Evolutionary conservation across 2,329 filamentous ascomycete genomes (phyloP).

Genomic region (Colletotrichum spaethianum): DNA sequence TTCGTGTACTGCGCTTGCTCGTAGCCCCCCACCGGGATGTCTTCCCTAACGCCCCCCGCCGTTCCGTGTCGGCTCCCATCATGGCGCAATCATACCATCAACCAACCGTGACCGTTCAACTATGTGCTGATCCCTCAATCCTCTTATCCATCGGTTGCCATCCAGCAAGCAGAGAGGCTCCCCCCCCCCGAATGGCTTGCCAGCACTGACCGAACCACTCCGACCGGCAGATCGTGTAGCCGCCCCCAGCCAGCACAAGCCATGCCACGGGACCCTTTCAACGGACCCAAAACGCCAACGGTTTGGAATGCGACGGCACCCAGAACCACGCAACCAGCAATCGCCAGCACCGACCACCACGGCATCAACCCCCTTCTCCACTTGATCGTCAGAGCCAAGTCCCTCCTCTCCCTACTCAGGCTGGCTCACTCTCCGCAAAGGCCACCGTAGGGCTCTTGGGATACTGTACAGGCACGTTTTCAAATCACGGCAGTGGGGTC

Average conservation of each 20-base stretch:
- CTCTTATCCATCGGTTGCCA: too few relatives aligned
- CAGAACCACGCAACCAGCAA: neutral
- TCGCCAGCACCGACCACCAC: conserved; percentile 1
- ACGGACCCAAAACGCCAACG: conserved; percentile 32
- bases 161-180: neutral
- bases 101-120: neutral
- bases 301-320: conserved; percentile 24
- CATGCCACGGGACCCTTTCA: neutral
- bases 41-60: neutral
- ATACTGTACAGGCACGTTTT: neutral
- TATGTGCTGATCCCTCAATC: neutral
- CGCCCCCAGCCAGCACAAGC: neutral
- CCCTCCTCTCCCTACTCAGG: neutral
- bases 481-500: neutral
- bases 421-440: neutral
- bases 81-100: neutral
- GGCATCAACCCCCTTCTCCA: conserved; percentile 9
- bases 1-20: neutral
- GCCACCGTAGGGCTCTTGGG: conserved; percentile 1
- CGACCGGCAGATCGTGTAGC: neutral
- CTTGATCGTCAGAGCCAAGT: conserved; percentile 29
- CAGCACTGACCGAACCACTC: neutral
- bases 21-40: neutral
- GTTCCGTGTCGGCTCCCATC: neutral
- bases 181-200: neutral